Evolutionary conservation across 1,284 basidiomycete species (phyloP), one percentile per base, ranked within the genome.

Genomic region (Violaceomyces palustris): DNA sequence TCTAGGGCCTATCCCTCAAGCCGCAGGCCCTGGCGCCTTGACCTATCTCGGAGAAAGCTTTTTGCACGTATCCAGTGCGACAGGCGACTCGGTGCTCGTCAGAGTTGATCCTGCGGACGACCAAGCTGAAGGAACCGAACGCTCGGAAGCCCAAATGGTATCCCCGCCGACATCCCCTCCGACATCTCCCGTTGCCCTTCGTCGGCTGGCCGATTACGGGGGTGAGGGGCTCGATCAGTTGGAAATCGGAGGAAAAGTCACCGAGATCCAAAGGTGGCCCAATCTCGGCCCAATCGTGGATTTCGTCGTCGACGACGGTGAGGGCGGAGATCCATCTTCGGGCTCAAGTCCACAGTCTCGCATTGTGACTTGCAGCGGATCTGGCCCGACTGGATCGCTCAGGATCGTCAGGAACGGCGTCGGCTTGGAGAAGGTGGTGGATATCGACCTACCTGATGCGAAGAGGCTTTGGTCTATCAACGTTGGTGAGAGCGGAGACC

Each of bases 291-390:
- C 93, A 0, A 86, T 96, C 29, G 74, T 85, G 52, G 93, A 97
- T 71, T 87, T 90, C 23, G 74, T 87, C 2, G 84, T 86, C 6
- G 85, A 90, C 67, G 77, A 79, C 3, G 87, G 89, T 39, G 80
- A 80, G 0, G 85, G 81, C 45, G 61, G 52, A 10, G 37, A 48
- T 11, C 39, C 29, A 17, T 41, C 57, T 35, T 41, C 33, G 32
- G 39, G 23, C 35, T 37, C 42, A 29, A 42, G 47, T n/a, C 41
- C 54, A 7, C 66, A 87, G 83, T 81, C 81, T 11, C 83, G 91
- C 68, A 80, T 96, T 35, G 82, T 97, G 3, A 87, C 90, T 0
- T 90, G 88, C 55, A 93, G 90, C 2, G 93, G 93, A 2, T 85
- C 84, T 0, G 80, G 81, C 15, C 88, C 83, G 50, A 81, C 83